Evolutionary conservation across 108 stramenopile genomes (phyloP), one percentile per base, ranked within the genome.

Genomic region (Heterococcus sp.): DNA sequence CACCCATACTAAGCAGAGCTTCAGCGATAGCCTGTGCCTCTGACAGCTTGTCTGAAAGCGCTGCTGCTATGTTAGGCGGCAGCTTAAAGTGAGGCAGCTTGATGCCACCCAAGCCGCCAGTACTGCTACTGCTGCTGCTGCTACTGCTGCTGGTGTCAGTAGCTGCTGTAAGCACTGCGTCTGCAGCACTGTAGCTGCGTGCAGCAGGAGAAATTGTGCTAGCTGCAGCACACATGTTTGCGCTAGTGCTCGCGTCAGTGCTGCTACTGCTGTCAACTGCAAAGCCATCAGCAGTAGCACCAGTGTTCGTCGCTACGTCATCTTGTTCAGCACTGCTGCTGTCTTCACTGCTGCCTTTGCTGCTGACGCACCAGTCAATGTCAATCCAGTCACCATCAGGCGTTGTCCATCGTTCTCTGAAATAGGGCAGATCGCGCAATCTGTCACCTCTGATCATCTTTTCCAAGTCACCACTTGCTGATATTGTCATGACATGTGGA

Each of bases 381-480:
- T 84, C 75, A 0, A 84, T 69, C 30, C 75, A 84, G 32, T 84
- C 83, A 4, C 83, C 74, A 35, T 84, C 83, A 0, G 83, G 75
- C 0, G 83, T 84, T 21, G 75, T 36, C 83, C 83, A 84, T 0
- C 83, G 74, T 58, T 84, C 83, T 38, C 83, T 69, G 65, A 75
- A 64, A 35, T 84, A 75, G 2, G 29, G 33, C 0, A 84, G 69
- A 26, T 77, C 71, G 72, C 73, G 5, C 0, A 71, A 8, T 26
- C 71, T 35, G 29, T 71, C 71, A 37, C 71, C 71, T 26, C 27
- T 35, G 26, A 71, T 21, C 3, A 2, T 2, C 71, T 21, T 21
- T 35, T 71, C 71, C 27, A 71, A 4, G 71, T 71, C 71, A 3
- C 71, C 71, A 38, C 37, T 38, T 21, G 71, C 32, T 35, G 35